phyloP scores from a whole-genome alignment of 2,329 filamentous ascomycete species.

The Xylariaceae sp. region DNA sequence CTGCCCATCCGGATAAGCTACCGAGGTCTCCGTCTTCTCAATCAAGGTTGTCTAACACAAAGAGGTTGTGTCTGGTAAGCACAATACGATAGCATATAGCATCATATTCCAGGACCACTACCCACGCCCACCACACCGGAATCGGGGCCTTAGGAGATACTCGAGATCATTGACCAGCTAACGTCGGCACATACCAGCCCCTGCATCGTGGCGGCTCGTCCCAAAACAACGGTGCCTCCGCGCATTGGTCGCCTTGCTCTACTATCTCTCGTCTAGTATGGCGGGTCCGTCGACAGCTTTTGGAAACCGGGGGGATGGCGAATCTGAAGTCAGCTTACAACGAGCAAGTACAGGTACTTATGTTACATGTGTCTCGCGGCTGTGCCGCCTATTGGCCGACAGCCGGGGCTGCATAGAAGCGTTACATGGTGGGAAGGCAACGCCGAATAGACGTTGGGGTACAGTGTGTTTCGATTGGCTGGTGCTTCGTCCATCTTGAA shows the following conservation, averaged over 20 bases:
- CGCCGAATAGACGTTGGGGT: conserved; percentile 4
- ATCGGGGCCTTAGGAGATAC: conserved; percentile 10
- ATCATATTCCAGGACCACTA: too few relatives aligned
- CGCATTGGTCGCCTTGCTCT: conserved; percentile 4
- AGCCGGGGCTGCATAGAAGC: conserved; percentile 2
- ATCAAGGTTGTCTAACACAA: too few relatives aligned
- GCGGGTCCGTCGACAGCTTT: too few relatives aligned
- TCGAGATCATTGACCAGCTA: conserved; percentile 2
- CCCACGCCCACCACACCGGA: not conserved
- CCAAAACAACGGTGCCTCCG: conserved; percentile 10
- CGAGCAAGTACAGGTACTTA: conserved; percentile 8
- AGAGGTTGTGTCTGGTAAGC: too few relatives aligned
- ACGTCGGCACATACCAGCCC: conserved; percentile 7
- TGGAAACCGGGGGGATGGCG: too few relatives aligned
- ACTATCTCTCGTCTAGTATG: not conserved
- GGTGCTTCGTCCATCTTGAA: not conserved
- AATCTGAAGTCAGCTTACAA: conserved; percentile 12
- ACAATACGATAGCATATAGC: too few relatives aligned
- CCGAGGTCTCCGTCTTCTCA: too few relatives aligned
- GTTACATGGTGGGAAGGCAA: conserved; percentile 9
- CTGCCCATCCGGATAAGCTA: too few relatives aligned
- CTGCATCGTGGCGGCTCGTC: conserved; percentile 1
- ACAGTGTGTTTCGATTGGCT: not conserved
- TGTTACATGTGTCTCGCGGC: not conserved
- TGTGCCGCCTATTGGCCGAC: conserved; percentile 3